Base-by-base conservation (phyloP, 176 grass and related monocot genomes). In the Pontederia crassipes region DNA sequence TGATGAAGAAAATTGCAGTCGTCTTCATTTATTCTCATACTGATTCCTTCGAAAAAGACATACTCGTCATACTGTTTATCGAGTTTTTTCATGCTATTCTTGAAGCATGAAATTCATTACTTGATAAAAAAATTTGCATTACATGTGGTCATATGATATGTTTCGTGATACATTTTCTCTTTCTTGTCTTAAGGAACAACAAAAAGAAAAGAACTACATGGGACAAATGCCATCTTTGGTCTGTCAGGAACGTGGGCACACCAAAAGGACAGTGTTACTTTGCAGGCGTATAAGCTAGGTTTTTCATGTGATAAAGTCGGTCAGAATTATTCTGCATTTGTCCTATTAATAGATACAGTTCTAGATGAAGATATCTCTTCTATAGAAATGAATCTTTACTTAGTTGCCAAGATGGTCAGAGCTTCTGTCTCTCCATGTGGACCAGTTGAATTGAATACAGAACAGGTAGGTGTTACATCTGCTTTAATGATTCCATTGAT, bases 161-260 rank as follows among this genome's bases (percentile, higher is more conserved):
- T 40, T 40, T 40, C 4, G 4, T 40, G 32, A 40, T 40, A 40
- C 32, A 40, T 49, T 48, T 17, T 57, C 18, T 17, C 12, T 69
- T 69, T 27, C 1, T 3, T 68, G 24, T 35, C 56, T 54, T 9
- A 57, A 69, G 66, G 66, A 54, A 69, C 51, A 69, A 69, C 66
- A 13, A 69, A 69, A 57, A 46, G 53, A 46, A 69, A 69, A 32
- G 66, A 69, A 28, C 66, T 69, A 57, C 66, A 69, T 69, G 66
- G 66, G 24, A 69, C 57, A 53, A 24, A 8, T 32, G 57, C 32
- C 18, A 53, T 69, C 10, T 11, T 1, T 69, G 66, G 52, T 57
- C 57, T 69, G 27, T 57, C n/a, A 47, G 66, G 66, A 57, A 46
- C 51, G 14, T 69, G 66, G 66, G 66, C 66, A 56, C 53, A 47